Evolutionary conservation across 2,329 filamentous ascomycete species (phyloP), one percentile per base, ranked within the genome.

Genomic region (Cryphonectria radicalis): DNA sequence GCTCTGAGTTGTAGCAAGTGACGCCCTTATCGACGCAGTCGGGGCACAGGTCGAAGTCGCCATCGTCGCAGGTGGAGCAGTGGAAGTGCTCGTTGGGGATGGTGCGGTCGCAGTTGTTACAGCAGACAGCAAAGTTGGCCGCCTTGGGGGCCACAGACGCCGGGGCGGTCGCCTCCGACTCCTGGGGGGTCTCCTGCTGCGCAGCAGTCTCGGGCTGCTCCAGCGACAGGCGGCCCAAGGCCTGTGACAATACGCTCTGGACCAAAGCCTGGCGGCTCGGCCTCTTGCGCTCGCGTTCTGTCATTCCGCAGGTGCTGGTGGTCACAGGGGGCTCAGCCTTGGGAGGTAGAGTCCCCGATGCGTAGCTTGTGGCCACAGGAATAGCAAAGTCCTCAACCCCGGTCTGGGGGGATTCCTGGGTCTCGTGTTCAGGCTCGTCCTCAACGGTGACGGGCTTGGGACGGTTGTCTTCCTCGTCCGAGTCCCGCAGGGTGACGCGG

Each of bases 41-140:
- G 74, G 90, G 87, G 85, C 97, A 99, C 42, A 99, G 88, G 78
- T 99, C 96, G 77, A 95, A 99, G 80, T 99, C 96, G 57, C 95
- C 96, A 70, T 92, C 89, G 74, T 98, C 94, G 79, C 96, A 99
- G 71, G 92, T 93, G 75, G 93, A 93, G 85, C 97, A 99, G 83
- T 99, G 96, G 81, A 93, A 99, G 82, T 99, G 95, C 67, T 90
- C 88, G 76, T 94, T 90, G 40, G 91, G 88, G 77, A 98, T 94
- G 59, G 90, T 89, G 73, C 85, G 86, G 75, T 94, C 92, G 82
- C 96, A 99, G 79, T 89, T 88, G 84, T 99, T 98, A 88, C 96
- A 99, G 85, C 93, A 97, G 62, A 99, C 94, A 17, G 93, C 92
- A 82, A 95, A 97, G 63, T 87, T 83, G 70, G 78, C 77, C 50